Percentiles rank a stretch among this genome's conserved stretches.
Conservation (phyloP, 495 filamentous ascomycete genomes). For the Aspergillus homomorphus region DNA sequence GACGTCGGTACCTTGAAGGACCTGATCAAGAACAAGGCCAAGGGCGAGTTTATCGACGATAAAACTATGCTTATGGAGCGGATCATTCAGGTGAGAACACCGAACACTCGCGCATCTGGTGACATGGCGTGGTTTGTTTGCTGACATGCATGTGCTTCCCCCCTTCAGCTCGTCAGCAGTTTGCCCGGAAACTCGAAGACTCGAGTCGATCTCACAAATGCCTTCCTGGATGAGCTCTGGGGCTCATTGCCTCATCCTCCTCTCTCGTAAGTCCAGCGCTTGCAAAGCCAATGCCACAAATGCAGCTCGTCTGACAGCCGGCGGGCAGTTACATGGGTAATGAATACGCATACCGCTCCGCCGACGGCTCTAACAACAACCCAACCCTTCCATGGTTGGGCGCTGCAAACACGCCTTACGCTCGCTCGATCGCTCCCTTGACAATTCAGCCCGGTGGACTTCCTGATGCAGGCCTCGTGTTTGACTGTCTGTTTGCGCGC, state of each 20-base stretch:
- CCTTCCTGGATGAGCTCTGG: slow-evolving; percentile 70
- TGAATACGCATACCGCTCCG: slow-evolving; percentile 63
- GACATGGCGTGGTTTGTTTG: not conserved
- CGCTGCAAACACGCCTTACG: slow-evolving; percentile 55
- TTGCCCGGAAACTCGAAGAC: slow-evolving; percentile 61
- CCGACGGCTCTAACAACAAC: slow-evolving; percentile 70
- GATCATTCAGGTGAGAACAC: slow-evolving; percentile 56
- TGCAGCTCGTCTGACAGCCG: not conserved
- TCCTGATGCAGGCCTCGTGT: slow-evolving; percentile 52
- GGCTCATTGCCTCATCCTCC: slow-evolving; percentile 53
- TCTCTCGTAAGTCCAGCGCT: slow-evolving; percentile 38
- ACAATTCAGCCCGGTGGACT: slow-evolving; percentile 50
- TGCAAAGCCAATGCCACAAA: not conserved
- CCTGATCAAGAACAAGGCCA: slow-evolving; percentile 48
- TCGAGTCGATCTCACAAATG: slow-evolving; percentile 62
- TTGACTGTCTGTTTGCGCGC: slow-evolving; percentile 53
- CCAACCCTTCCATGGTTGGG: slow-evolving; percentile 54
- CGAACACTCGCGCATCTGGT: not conserved
- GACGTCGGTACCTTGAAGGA: slow-evolving; percentile 55
- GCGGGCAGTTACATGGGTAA: slow-evolving; percentile 57
- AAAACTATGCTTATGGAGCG: slow-evolving; percentile 79
- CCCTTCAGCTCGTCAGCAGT: slow-evolving; percentile 56
- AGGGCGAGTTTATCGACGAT: slow-evolving; percentile 62
- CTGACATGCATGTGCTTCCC: not conserved
- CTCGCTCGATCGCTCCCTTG: slow-evolving; percentile 50